These are phyloP conservation scores for Saccharomycopsis fermentans DNA, from an alignment of 805 yeast species.

Conservation along the genomic window DNA sequence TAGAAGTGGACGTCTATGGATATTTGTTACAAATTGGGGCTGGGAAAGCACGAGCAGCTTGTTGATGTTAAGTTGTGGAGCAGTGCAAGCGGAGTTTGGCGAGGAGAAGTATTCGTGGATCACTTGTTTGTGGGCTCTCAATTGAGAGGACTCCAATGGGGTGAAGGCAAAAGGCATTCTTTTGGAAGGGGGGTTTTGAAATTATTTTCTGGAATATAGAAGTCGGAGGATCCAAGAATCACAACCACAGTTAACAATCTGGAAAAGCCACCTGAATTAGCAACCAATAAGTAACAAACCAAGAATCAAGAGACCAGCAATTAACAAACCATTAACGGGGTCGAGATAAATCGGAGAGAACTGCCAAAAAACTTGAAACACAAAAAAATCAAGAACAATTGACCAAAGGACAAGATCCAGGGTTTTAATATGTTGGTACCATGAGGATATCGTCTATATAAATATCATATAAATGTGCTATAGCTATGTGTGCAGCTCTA, in stretches of 20 bases:
- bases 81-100: constrained; percentile 41
- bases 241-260: too few relatives aligned
- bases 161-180: neutral
- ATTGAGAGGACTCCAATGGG: constrained; percentile 27
- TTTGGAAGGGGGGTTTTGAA: too few relatives aligned
- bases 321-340: too few relatives aligned
- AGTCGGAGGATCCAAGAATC: too few relatives aligned
- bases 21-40: constrained; percentile 31
- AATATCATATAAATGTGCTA: neutral
- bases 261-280: too few relatives aligned
- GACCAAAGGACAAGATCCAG: too few relatives aligned
- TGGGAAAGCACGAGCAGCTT: neutral
- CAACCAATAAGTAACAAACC: neutral
- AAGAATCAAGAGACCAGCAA: neutral
- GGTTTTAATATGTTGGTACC: too few relatives aligned
- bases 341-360: neutral
- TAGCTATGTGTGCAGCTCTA: too few relatives aligned
- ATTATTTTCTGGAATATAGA: too few relatives aligned
- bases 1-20: constrained; percentile 57
- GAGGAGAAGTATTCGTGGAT: constrained; percentile 37
- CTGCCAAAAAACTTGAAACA: neutral
- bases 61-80: constrained; percentile 83
- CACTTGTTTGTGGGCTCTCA: constrained; percentile 34
- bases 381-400: neutral
- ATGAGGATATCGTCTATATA: neutral